Conservation (phyloP, 192 early-diverging fungal species). For the Haplosporangium gracile region DNA sequence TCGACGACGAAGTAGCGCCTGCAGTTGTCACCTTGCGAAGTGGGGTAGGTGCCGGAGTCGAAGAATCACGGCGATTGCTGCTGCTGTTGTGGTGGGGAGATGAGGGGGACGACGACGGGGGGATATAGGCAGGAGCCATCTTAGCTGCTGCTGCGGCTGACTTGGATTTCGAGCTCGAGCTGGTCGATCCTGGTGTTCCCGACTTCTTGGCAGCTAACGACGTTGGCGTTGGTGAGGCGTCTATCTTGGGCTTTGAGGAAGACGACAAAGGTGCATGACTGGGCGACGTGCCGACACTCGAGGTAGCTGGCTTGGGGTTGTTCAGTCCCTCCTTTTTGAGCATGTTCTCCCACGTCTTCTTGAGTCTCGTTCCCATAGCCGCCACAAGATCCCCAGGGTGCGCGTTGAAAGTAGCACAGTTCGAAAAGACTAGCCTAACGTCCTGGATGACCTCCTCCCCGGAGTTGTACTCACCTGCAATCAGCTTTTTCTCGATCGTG, state of each 20-base stretch:
- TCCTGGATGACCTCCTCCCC: slow-evolving; percentile 60
- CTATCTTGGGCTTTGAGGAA: slow-evolving; percentile 14
- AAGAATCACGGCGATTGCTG: slow-evolving; percentile 37
- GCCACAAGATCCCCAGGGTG: slow-evolving; percentile 67
- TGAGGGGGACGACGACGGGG: slow-evolving; percentile 20
- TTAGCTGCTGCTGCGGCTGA: slow-evolving; percentile 26
- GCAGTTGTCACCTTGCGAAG: slow-evolving; percentile 40
- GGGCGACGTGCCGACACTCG: not conserved
- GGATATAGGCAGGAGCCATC: slow-evolving; percentile 45
- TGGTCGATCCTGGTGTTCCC: not conserved
- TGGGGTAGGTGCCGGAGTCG: slow-evolving; percentile 28
- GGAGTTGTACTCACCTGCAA: slow-evolving; percentile 48
- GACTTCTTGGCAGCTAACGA: slow-evolving; percentile 1
- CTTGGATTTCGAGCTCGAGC: slow-evolving; percentile 30
- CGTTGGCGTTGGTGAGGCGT: slow-evolving; percentile 1
- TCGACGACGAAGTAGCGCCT: not conserved
- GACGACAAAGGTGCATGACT: not conserved
- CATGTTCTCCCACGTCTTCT: slow-evolving; percentile 57
- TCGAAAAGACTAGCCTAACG: slow-evolving; percentile 75
- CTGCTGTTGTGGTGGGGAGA: slow-evolving; percentile 11
- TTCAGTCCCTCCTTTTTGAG: slow-evolving; percentile 50
- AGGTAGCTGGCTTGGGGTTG: slow-evolving; percentile 9
- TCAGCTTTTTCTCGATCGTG: slow-evolving; percentile 63
- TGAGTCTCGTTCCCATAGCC: slow-evolving; percentile 68
- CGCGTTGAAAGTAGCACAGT: slow-evolving; percentile 80